phyloP scores from a whole-genome alignment of 2,329 filamentous ascomycete species.

The Sclerotiophoma versabilis region DNA sequence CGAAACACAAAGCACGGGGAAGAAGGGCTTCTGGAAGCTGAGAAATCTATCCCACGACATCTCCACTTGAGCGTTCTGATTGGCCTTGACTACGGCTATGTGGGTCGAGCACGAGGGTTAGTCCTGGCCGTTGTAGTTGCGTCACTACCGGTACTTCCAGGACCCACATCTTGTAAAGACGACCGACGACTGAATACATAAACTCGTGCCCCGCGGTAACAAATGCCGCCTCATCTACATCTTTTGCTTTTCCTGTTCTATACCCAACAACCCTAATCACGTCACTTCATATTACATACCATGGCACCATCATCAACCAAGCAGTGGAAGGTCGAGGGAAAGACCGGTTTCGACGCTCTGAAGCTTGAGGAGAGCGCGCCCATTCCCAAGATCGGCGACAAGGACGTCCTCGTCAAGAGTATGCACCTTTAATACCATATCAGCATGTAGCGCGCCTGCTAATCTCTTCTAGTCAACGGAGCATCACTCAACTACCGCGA shows the following conservation, averaged over 20 bases:
- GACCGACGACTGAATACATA: conserved; percentile 14
- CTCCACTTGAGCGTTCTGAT: neutral
- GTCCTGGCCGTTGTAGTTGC: conserved; percentile 25
- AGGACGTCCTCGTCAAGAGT: conserved; percentile 74
- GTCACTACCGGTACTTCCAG: conserved; percentile 23
- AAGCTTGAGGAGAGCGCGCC: conserved; percentile 60
- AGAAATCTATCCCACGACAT: conserved; percentile 15
- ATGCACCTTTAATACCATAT: conserved; percentile 10
- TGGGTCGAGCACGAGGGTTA: conserved; percentile 8
- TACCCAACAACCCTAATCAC: neutral
- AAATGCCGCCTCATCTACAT: neutral
- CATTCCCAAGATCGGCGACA: conserved; percentile 69
- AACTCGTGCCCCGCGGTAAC: conserved; percentile 6
- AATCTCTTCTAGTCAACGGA: conserved; percentile 51
- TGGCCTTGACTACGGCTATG: neutral
- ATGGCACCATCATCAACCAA: conserved; percentile 58
- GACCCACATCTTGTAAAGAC: conserved; percentile 24
- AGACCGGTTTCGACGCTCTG: conserved; percentile 67
- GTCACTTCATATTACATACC: conserved; percentile 6
- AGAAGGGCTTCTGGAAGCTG: conserved; percentile 12
- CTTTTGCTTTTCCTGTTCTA: neutral
- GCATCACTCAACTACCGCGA: conserved; percentile 60
- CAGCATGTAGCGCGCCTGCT: neutral
- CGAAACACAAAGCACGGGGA: neutral
- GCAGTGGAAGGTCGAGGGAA: conserved; percentile 64